A percentile compares a stretch with the other conserved stretches of the same genome.
Evolutionary conservation across 352 stramenopile species (phyloP).

Genomic region (Phytophthora colocasiae): DNA sequence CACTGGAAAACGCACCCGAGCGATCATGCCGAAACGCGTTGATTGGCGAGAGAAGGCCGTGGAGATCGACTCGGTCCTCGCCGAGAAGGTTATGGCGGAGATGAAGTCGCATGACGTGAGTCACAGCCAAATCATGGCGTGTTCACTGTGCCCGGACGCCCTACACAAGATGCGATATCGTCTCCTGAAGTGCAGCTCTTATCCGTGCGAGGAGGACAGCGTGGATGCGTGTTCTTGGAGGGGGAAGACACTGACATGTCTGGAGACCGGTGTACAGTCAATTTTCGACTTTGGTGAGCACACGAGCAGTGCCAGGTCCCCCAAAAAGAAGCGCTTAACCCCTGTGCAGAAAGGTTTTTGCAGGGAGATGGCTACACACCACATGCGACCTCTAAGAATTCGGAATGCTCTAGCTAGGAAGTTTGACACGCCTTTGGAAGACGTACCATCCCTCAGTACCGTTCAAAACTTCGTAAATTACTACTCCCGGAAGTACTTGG

Average conservation of each 20-base stretch:
- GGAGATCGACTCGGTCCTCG: no score
- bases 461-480: constrained; percentile 17
- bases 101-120: no score
- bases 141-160: no score
- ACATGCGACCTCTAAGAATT: constrained; percentile 3
- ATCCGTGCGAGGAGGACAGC: not conserved
- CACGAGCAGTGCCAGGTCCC: not conserved
- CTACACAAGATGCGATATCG: not conserved
- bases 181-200: not conserved
- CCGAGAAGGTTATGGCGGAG: no score
- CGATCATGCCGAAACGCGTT: no score
- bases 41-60: no score
- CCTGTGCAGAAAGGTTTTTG: constrained; percentile 7
- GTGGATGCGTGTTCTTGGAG: not conserved
- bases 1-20: no score
- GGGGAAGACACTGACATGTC: not conserved
- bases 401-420: not conserved
- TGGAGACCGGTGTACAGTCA: not conserved
- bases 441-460: not conserved
- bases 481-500: constrained; percentile 1
- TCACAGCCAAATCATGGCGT: no score
- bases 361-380: constrained; percentile 6
- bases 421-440: constrained; percentile 1
- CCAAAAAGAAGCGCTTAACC: not conserved
- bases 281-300: not conserved